Conservation (phyloP, 768 basidiomycete species). For the Rhodosporidiobolus sp. region DNA sequence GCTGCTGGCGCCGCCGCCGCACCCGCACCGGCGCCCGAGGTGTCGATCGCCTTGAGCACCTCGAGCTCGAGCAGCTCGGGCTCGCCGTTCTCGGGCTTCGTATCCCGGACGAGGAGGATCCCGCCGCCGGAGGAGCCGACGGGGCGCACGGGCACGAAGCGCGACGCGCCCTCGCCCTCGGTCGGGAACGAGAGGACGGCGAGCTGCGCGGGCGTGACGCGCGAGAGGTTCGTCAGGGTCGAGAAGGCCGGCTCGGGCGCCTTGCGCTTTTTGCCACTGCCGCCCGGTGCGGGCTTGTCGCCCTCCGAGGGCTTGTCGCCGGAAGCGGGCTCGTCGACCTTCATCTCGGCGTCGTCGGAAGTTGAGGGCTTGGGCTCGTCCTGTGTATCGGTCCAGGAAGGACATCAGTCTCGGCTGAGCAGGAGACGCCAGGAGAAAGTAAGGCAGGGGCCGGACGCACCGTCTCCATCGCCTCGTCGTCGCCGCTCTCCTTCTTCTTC, state of each 20-base stretch:
- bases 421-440: background rate
- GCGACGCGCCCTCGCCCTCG: constrained; percentile 50
- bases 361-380: constrained; percentile 59
- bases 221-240: constrained; percentile 76
- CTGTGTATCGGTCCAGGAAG: constrained; percentile 57
- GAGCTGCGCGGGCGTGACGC: constrained; percentile 85
- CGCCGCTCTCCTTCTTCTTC: constrained; percentile 65
- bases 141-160: constrained; percentile 85
- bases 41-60: constrained; percentile 37
- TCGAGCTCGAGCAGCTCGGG: constrained; percentile 69
- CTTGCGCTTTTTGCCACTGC: constrained; percentile 49
- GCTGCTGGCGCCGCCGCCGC: constrained; percentile 16
- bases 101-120: constrained; percentile 77
- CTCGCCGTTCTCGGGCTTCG: constrained; percentile 61
- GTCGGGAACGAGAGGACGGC: constrained; percentile 77
- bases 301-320: constrained; percentile 12
- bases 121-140: constrained; percentile 78
- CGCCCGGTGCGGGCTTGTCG: constrained; percentile 12
- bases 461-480: constrained; percentile 77
- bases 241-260: constrained; percentile 69
- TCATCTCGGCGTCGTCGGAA: constrained; percentile 71
- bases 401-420: background rate
- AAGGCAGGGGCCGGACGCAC: constrained; percentile 54
- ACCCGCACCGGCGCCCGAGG: constrained; percentile 12
- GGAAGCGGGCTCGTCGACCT: constrained; percentile 55